phyloP scores from a whole-genome alignment of 495 filamentous ascomycete species.

The Talaromyces ruber region DNA sequence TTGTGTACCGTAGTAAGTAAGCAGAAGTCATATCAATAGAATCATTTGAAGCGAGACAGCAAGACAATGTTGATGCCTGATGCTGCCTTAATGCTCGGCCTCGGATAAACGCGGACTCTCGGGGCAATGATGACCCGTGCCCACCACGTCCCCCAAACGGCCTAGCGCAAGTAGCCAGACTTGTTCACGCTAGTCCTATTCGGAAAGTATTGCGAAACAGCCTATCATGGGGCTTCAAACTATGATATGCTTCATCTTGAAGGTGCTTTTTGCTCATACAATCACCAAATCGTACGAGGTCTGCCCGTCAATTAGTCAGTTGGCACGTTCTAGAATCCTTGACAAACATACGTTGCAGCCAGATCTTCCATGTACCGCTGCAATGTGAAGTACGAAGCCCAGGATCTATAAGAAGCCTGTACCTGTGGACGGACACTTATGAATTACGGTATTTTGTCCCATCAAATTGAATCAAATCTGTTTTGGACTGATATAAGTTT shows the following conservation, averaged over 20 bases:
- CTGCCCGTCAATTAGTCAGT: background rate
- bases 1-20: background rate
- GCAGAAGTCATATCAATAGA: background rate
- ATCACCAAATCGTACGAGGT: background rate
- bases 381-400: background rate
- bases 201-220: conserved; percentile 5
- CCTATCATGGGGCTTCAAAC: background rate
- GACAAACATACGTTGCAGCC: background rate
- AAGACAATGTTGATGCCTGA: background rate
- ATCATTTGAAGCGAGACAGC: background rate
- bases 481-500: too few species aligned
- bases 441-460: background rate
- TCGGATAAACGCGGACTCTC: background rate
- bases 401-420: background rate
- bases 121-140: background rate
- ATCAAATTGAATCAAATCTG: background rate
- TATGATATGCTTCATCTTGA: background rate
- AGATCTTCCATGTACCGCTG: background rate
- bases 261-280: background rate
- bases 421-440: background rate
- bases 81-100: background rate
- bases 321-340: background rate
- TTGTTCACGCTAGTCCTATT: background rate
- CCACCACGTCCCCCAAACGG: background rate
- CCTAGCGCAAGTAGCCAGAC: background rate